A percentile compares a stretch with the other conserved stretches of the same genome.
These are phyloP conservation scores for Toxicodendron radicans DNA, from an alignment of 345 rosid genomes.

Conservation along the genomic window DNA sequence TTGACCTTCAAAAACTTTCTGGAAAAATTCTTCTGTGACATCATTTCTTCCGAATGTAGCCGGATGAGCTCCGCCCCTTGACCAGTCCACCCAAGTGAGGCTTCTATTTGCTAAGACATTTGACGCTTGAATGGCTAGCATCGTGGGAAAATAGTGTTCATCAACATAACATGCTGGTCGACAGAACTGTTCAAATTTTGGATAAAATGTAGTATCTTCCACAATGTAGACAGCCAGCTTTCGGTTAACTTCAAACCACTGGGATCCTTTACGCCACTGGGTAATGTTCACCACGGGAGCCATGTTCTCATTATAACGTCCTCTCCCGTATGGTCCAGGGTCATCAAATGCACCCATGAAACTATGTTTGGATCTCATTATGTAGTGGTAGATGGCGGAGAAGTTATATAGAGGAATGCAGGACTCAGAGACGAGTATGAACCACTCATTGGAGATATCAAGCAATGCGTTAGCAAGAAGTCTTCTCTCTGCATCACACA, in stretches of 20 bases:
- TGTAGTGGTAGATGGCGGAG: constrained; percentile 63
- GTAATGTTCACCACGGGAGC: constrained; percentile 71
- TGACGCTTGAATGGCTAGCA: constrained; percentile 75
- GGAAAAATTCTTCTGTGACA: constrained; percentile 65
- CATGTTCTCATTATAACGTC: constrained; percentile 76
- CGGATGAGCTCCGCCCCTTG: constrained; percentile 92
- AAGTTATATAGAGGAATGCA: constrained; percentile 91
- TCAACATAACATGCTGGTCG: constrained; percentile 90
- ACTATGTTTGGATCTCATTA: constrained; percentile 60
- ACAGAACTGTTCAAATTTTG: constrained; percentile 69
- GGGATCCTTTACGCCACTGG: constrained; percentile 93
- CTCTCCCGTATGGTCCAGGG: constrained; percentile 83
- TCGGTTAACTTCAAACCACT: constrained; percentile 89
- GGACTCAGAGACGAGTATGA: constrained; percentile 87
- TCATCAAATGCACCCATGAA: constrained; percentile 90
- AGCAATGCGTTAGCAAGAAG: constrained; percentile 92
- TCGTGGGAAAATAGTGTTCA: constrained; percentile 94
- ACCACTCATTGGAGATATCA: constrained; percentile 84
- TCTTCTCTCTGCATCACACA: constrained; percentile 93
- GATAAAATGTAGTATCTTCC: constrained; percentile 63
- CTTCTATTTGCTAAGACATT: constrained; percentile 74
- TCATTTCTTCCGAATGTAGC: constrained; percentile 82
- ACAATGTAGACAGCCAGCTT: constrained; percentile 67
- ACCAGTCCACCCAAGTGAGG: constrained; percentile 97
- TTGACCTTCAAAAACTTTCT: constrained; percentile 35